Base-by-base conservation (phyloP, 768 basidiomycete species). In the Amanita rimosa region DNA sequence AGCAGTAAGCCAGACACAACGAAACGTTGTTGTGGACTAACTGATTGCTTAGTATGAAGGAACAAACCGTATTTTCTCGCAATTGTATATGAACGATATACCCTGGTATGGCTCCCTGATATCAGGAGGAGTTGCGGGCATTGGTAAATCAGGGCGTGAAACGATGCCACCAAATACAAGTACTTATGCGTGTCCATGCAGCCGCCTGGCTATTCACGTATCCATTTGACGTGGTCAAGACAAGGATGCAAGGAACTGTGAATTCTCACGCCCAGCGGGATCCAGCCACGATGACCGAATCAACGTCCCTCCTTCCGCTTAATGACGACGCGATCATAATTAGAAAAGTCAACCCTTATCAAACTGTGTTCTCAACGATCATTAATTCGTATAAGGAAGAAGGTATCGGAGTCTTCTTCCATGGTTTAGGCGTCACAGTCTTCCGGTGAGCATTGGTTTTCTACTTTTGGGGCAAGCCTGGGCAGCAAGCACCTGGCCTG, bases 221-320 rank as follows among this genome's bases (percentile, higher is more conserved):
- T 61, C 89, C 90, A 2, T 69, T 92, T 48, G 92, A 96, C 58
- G 85, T 92, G 3, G 73, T 94, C 52, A 95, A 96, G 67, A 94
- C 93, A 11, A 78, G 91, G 4, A 77, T 93, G 56, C 92, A 96
- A 62, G 77, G 78, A 24, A 29, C 29, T 29, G 0, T 11, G 29
- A 29, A 29, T 11, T 1, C 9, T 29, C 29, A 29, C 29, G 10
- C n/a, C n/a, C n/a, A 29, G 29, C 29, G 1, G 4, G 29, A 29
- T 11, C 9, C 29, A 4, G 29, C 9, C 29, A 29, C 1, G 10
- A 10, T 29, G 29, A 11, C 29, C 11, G 29, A 29, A 29, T 29
- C 29, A 29, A 29, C 29, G 29, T 29, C 29, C 10, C 29, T 29
- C 29, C 29, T 29, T 29, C 29, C 29, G 6, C 10, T 10, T 29